Evolutionary conservation across 768 basidiomycete species (phyloP).

Genomic region (Tulasnella sp.): DNA sequence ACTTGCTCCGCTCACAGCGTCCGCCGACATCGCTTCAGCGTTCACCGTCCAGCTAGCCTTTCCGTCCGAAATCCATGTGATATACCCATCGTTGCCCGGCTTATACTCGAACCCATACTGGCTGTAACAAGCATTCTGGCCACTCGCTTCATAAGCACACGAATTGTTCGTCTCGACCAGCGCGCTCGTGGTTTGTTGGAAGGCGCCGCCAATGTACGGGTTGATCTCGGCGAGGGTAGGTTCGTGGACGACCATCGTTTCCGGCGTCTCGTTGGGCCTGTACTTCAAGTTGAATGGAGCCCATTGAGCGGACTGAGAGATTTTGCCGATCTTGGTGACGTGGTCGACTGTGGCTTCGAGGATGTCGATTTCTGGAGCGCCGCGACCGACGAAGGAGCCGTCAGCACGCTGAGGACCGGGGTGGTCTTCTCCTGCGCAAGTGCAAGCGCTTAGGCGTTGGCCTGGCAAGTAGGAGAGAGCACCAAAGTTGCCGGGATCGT

Average conservation of each 20-base stretch:
- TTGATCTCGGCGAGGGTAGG: slow-evolving; percentile 51
- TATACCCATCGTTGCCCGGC: slow-evolving; percentile 56
- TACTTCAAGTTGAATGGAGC: slow-evolving; percentile 72
- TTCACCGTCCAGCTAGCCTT: slow-evolving; percentile 67
- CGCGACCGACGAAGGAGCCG: slow-evolving; percentile 73
- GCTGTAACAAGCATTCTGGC: slow-evolving; percentile 45
- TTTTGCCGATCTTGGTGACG: slow-evolving; percentile 63
- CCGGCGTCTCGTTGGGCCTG: slow-evolving; percentile 58
- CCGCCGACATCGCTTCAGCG: slow-evolving; percentile 32
- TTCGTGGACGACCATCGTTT: slow-evolving; percentile 57
- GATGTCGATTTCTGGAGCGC: slow-evolving; percentile 87
- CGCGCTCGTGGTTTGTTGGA: slow-evolving; percentile 81
- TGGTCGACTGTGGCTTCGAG: slow-evolving; percentile 81
- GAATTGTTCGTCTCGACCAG: slow-evolving; percentile 65
- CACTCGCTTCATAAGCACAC: slow-evolving; percentile 61
- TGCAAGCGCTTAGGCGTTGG: slow-evolving; percentile 82
- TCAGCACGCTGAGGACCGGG: slow-evolving; percentile 78
- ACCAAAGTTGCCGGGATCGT: slow-evolving; percentile 51
- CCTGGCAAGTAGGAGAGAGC: slow-evolving; percentile 81
- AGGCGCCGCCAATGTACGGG: slow-evolving; percentile 67
- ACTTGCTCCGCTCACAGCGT: slow-evolving; percentile 32
- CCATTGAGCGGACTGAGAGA: slow-evolving; percentile 77
- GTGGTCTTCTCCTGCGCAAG: slow-evolving; percentile 78
- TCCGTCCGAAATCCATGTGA: slow-evolving; percentile 68
- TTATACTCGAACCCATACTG: slow-evolving; percentile 70